These are phyloP conservation scores for Eremothecium cymbalariae DNA, from an alignment of 1,139 yeast genomes.

Conservation along the genomic window DNA sequence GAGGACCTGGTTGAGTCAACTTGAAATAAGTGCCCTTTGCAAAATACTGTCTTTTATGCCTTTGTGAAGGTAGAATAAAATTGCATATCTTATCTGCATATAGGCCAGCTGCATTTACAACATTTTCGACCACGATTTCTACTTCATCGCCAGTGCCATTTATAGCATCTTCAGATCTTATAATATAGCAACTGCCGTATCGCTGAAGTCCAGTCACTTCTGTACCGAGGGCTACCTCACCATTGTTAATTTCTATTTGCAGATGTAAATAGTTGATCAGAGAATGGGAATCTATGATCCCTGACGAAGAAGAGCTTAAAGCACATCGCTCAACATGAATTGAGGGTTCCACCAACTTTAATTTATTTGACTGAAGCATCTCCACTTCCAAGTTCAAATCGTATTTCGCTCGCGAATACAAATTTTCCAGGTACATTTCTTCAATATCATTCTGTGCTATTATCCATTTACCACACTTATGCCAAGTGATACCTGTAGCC, in stretches of 20 bases:
- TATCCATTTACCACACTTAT: slow-evolving; percentile 77
- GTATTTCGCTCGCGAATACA: slow-evolving; percentile 45
- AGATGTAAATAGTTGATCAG: slow-evolving; percentile 53
- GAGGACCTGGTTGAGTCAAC: slow-evolving; percentile 32
- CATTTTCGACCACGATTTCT: slow-evolving; percentile 45
- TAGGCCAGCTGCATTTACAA: slow-evolving; percentile 74
- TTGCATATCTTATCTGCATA: slow-evolving; percentile 64
- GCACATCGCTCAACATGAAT: slow-evolving; percentile 54
- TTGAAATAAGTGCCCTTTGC: slow-evolving; percentile 79
- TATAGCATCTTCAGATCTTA: slow-evolving; percentile 32
- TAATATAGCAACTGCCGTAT: slow-evolving; percentile 23
- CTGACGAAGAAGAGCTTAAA: slow-evolving; percentile 74
- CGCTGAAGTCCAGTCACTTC: slow-evolving; percentile 40
- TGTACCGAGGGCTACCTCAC: slow-evolving; percentile 57
- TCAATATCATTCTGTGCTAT: slow-evolving; percentile 72
- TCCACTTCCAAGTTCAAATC: slow-evolving; percentile 51
- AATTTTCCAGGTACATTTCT: slow-evolving; percentile 45
- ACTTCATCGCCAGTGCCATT: slow-evolving; percentile 33
- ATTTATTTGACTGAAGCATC: slow-evolving; percentile 41
- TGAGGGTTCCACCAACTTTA: slow-evolving; percentile 51
- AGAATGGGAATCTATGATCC: slow-evolving; percentile 77
- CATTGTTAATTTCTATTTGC: slow-evolving; percentile 43
- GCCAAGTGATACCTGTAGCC: slow-evolving; percentile 46
- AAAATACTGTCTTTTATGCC: slow-evolving; percentile 52
- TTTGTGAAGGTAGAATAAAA: slow-evolving; percentile 53